Evolutionary conservation across 768 basidiomycete genomes (phyloP).

Genomic region (Boletus rubroflammeus): DNA sequence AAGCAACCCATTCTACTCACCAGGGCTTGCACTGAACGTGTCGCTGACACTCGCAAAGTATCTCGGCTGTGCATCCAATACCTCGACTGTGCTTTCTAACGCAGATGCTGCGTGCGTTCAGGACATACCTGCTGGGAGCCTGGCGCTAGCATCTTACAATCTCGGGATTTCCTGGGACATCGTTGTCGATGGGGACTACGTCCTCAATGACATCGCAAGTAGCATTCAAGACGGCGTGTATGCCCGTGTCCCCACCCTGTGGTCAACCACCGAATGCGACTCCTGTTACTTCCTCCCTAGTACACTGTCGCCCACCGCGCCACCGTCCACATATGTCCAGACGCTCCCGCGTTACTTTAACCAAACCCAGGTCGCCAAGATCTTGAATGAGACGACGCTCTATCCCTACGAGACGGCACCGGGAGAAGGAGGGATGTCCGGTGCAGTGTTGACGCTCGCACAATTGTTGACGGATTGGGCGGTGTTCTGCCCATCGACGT

Average conservation of each 20-base stretch:
- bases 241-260: slow-evolving; percentile 15
- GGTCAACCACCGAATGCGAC: slow-evolving; percentile 18
- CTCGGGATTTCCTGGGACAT: slow-evolving; percentile 10
- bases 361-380: slow-evolving; percentile 1
- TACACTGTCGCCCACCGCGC: slow-evolving; percentile 10
- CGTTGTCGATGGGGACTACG: slow-evolving; percentile 16
- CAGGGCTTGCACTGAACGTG: slow-evolving; percentile 4
- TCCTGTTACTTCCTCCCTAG: slow-evolving; percentile 18
- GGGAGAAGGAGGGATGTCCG: slow-evolving; percentile 1
- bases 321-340: slow-evolving; percentile 6
- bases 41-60: slow-evolving; percentile 16
- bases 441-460: slow-evolving; percentile 1
- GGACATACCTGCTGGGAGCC: slow-evolving; percentile 1
- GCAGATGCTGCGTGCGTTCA: slow-evolving; percentile 5
- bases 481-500: slow-evolving; percentile 4
- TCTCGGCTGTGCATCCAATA: slow-evolving; percentile 17
- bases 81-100: slow-evolving; percentile 3
- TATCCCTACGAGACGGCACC: slow-evolving; percentile 18
- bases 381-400: slow-evolving; percentile 11
- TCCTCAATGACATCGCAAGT: slow-evolving; percentile 11
- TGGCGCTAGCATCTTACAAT: slow-evolving; percentile 5
- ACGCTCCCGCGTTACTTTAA: slow-evolving; percentile 4
- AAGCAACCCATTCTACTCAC: slow-evolving; percentile 13
- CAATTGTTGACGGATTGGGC: slow-evolving; percentile 14
- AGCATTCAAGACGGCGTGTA: slow-evolving; percentile 16